Percentiles rank a stretch among this genome's conserved stretches.
Evolutionary conservation across 805 yeast species (phyloP).

Genomic region (Wickerhamomyces hampshirensis): DNA sequence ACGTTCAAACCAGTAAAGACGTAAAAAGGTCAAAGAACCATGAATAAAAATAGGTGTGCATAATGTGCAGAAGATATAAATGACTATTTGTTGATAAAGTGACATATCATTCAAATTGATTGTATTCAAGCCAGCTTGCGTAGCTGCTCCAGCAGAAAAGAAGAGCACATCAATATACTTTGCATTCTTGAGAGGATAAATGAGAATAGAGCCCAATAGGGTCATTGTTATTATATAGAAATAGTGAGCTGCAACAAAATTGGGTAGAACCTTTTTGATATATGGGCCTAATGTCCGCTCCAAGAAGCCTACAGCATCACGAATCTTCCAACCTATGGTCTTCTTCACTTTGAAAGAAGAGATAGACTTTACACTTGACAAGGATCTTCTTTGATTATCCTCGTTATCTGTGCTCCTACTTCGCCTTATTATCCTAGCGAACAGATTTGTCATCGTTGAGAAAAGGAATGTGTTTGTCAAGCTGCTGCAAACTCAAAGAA

Average conservation of each 20-base stretch:
- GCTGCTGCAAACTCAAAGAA: too few species aligned
- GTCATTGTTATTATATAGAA: constrained; percentile 57
- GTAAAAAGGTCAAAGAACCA: constrained; percentile 65
- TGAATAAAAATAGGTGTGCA: constrained; percentile 90
- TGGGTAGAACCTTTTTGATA: constrained; percentile 35
- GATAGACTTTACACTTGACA: constrained; percentile 10
- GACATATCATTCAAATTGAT: constrained; percentile 58
- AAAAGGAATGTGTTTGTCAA: not conserved
- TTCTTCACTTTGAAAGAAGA: constrained; percentile 24
- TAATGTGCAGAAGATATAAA: constrained; percentile 57
- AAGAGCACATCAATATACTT: constrained; percentile 77
- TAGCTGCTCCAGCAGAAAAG: constrained; percentile 67
- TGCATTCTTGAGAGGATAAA: constrained; percentile 68
- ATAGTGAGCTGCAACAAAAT: constrained; percentile 61
- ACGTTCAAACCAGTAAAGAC: constrained; percentile 87
- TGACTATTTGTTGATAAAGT: constrained; percentile 74
- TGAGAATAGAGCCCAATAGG: constrained; percentile 64
- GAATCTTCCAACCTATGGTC: constrained; percentile 33
- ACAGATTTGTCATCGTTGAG: not conserved
- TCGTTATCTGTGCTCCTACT: too few species aligned
- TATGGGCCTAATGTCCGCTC: constrained; percentile 30
- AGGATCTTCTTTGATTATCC: not conserved
- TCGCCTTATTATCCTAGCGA: not conserved
- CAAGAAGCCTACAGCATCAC: constrained; percentile 32
- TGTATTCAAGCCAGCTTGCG: constrained; percentile 92